These are phyloP conservation scores for Cercospora zeina DNA, from an alignment of 2,329 filamentous ascomycete species.

Conservation along the genomic window DNA sequence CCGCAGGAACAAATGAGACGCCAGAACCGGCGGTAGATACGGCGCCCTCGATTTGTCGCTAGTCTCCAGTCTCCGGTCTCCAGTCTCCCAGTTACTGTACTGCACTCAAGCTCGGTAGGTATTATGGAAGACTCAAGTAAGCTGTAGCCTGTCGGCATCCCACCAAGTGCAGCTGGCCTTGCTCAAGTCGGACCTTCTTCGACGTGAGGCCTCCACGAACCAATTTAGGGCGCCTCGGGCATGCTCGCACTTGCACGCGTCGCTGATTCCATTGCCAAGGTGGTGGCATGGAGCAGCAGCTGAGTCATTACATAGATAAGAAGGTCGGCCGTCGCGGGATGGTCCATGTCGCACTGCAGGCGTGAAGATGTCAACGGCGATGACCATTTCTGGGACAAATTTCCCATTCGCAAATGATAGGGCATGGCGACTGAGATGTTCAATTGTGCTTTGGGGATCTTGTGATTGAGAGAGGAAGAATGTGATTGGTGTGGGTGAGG, in stretches of 20 bases:
- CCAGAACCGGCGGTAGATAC: slow-evolving; percentile 3
- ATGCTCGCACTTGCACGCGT: neutral
- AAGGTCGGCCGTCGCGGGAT: neutral
- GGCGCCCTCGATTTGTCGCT: neutral
- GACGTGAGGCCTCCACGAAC: neutral
- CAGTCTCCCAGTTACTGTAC: no score
- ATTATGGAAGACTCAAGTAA: neutral
- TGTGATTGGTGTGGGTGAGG: neutral
- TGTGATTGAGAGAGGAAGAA: neutral
- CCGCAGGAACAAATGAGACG: slow-evolving; percentile 26
- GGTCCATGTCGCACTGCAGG: neutral
- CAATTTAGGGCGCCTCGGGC: neutral
- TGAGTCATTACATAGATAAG: neutral
- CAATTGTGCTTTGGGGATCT: neutral
- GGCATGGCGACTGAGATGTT: neutral
- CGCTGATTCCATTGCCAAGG: neutral
- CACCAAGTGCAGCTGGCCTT: neutral
- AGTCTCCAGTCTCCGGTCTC: neutral
- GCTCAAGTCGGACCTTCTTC: neutral
- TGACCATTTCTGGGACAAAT: neutral
- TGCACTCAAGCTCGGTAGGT: neutral
- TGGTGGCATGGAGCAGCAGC: neutral
- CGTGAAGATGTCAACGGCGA: neutral
- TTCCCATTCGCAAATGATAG: neutral
- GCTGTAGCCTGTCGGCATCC: neutral